phyloP scores from a whole-genome alignment of 352 stramenopile species.

The Globisporangium lucens region DNA sequence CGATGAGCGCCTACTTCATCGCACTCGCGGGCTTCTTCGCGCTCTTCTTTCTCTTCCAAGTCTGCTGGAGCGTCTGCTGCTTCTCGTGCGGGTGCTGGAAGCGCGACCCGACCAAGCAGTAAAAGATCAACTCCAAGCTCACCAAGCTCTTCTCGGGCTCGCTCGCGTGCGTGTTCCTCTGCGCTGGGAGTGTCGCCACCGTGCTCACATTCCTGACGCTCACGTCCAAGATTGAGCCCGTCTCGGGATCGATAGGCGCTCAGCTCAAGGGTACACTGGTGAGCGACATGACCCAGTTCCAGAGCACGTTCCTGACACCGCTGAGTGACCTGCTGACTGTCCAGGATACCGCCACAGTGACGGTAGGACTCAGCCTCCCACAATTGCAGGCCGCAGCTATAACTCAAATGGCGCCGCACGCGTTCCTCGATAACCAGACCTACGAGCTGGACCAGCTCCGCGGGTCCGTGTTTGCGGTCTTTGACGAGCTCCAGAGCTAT shows the following conservation, averaged over 20 bases:
- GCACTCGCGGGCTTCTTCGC: slow-evolving; percentile 23
- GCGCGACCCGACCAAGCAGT: slow-evolving; percentile 34
- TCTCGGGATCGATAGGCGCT: slow-evolving; percentile 20
- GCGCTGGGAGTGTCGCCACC: slow-evolving; percentile 20
- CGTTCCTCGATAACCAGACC: slow-evolving; percentile 49
- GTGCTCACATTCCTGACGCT: slow-evolving; percentile 34
- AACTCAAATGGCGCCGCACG: slow-evolving; percentile 28
- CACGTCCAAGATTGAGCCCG: slow-evolving; percentile 27
- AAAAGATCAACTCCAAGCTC: slow-evolving; percentile 46
- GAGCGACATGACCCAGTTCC: slow-evolving; percentile 31
- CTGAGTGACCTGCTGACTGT: slow-evolving; percentile 30
- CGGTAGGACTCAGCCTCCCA: slow-evolving; percentile 21
- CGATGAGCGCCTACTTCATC: slow-evolving; percentile 26
- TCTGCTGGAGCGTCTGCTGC: slow-evolving; percentile 47
- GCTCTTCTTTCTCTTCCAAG: slow-evolving; percentile 39
- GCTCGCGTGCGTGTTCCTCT: slow-evolving; percentile 30
- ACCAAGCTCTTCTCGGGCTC: slow-evolving; percentile 43
- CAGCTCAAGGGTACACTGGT: slow-evolving; percentile 30
- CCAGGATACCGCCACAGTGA: background rate
- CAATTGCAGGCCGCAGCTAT: slow-evolving; percentile 27
- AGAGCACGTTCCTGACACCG: slow-evolving; percentile 30
- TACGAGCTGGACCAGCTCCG: slow-evolving; percentile 30
- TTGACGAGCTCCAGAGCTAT: slow-evolving; percentile 32
- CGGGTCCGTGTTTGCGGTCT: slow-evolving; percentile 37
- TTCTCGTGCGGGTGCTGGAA: slow-evolving; percentile 48